phyloP scores from a whole-genome alignment of 352 stramenopile species.

The Saprolegnia parasitica region DNA sequence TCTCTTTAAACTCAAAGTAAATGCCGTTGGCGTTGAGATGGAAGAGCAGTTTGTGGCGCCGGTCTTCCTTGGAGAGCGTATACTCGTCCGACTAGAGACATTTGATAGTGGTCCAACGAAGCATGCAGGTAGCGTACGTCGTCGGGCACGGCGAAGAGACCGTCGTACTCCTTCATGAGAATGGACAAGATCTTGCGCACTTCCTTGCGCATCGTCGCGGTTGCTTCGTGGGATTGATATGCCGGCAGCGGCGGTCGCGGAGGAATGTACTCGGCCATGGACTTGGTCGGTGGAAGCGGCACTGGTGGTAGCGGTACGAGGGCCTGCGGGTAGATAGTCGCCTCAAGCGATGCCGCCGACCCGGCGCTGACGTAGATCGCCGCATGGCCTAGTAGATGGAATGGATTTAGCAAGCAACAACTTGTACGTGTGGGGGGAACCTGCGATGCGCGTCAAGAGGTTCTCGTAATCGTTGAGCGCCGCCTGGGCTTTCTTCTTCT shows the following conservation, averaged over 20 bases:
- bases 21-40: constrained; percentile 66
- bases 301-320: constrained; percentile 42
- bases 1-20: constrained; percentile 80
- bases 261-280: constrained; percentile 51
- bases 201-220: constrained; percentile 48
- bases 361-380: constrained; percentile 23
- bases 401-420: neutral
- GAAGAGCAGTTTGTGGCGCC: constrained; percentile 69
- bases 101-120: neutral
- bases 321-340: constrained; percentile 37
- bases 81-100: constrained; percentile 10
- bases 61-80: constrained; percentile 45
- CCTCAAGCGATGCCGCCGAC: constrained; percentile 34
- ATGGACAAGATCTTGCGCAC: constrained; percentile 50
- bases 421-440: too few relatives aligned
- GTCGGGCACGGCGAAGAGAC: constrained; percentile 29
- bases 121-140: neutral
- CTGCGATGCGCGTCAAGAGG: constrained; percentile 26
- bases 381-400: constrained; percentile 13
- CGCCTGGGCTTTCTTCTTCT: constrained; percentile 70
- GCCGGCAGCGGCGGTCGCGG: constrained; percentile 45
- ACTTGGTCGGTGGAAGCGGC: constrained; percentile 32
- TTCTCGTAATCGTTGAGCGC: constrained; percentile 61
- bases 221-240: constrained; percentile 41
- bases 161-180: constrained; percentile 64